Percentiles rank a stretch among this genome's conserved stretches.
These are phyloP conservation scores for Omphalea diandra DNA, from an alignment of 441 rosid genomes.

Conservation along the genomic window DNA sequence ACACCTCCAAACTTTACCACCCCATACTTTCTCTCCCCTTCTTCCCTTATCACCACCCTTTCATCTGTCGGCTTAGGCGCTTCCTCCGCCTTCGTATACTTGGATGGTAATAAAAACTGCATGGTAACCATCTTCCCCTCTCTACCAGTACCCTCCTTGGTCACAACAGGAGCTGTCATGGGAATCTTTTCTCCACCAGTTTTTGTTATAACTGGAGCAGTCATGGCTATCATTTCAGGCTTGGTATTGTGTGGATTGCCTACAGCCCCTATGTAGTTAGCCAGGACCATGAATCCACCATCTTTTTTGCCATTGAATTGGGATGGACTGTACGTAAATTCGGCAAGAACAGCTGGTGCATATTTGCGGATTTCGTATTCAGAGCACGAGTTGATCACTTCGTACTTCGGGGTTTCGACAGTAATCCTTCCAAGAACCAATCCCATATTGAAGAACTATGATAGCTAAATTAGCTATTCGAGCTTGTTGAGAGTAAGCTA, in stretches of 20 bases:
- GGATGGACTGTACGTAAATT: conserved; percentile 70
- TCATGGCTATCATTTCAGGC: conserved; percentile 80
- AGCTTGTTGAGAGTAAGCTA: no score
- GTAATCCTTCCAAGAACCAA: conserved; percentile 70
- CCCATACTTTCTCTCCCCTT: conserved; percentile 69
- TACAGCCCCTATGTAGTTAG: conserved; percentile 80
- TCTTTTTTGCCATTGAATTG: conserved; percentile 66
- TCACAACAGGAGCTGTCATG: conserved; percentile 85
- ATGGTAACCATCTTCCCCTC: conserved; percentile 65
- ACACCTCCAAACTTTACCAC: conserved; percentile 69
- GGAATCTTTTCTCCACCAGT: conserved; percentile 54
- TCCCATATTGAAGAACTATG: conserved; percentile 51
- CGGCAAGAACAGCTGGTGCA: conserved; percentile 60
- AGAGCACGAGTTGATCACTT: conserved; percentile 42
- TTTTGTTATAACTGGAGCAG: conserved; percentile 75
- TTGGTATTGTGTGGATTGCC: conserved; percentile 78
- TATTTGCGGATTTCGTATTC: conserved; percentile 84
- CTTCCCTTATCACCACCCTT: conserved; percentile 72
- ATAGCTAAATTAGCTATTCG: no score
- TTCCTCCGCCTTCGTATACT: conserved; percentile 69
- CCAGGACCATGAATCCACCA: conserved; percentile 74
- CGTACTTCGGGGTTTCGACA: conserved; percentile 71
- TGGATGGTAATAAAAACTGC: conserved; percentile 80
- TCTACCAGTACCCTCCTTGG: conserved; percentile 35
- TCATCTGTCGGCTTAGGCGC: conserved; percentile 88